Conservation (phyloP, 2,329 filamentous ascomycete genomes). For the Pseudodiploospora longispora region DNA sequence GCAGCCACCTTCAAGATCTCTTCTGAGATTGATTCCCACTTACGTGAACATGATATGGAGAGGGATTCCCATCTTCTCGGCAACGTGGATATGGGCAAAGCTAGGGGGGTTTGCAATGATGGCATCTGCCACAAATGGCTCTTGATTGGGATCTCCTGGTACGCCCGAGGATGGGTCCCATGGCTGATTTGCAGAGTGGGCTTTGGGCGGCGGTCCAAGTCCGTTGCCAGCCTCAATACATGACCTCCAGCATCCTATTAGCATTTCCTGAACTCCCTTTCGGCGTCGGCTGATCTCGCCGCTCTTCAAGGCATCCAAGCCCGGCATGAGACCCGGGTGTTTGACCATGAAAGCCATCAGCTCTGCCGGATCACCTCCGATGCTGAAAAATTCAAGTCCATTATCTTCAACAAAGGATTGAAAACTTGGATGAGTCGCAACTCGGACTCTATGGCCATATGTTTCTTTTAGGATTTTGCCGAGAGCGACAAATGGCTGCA, state of each 20-base stretch:
- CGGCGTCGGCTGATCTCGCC: conserved; percentile 71
- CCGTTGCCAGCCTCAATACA: conserved; percentile 76
- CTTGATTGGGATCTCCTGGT: conserved; percentile 32
- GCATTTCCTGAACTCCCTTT: conserved; percentile 66
- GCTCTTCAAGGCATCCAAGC: conserved; percentile 64
- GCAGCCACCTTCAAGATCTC: no score
- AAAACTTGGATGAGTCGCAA: conserved; percentile 67
- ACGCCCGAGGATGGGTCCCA: conserved; percentile 28
- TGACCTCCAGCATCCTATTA: conserved; percentile 80
- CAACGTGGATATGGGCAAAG: conserved; percentile 68
- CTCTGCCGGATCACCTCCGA: conserved; percentile 67
- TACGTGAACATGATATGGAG: conserved; percentile 86
- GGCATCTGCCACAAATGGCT: conserved; percentile 74
- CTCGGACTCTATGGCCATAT: conserved; percentile 62
- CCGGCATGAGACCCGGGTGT: conserved; percentile 78
- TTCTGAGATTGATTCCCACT: conserved; percentile 36
- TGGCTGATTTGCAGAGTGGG: conserved; percentile 38
- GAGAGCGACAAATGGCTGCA: conserved; percentile 67
- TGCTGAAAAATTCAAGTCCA: conserved; percentile 66
- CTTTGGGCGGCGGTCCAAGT: conserved; percentile 37
- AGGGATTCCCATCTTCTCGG: conserved; percentile 67
- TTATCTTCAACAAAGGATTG: conserved; percentile 60
- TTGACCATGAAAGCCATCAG: conserved; percentile 90
- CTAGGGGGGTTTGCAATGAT: conserved; percentile 74
- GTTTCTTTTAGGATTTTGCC: conserved; percentile 55